Evolutionary conservation across 805 yeast genomes (phyloP), one percentile per base, ranked within the genome.

Genomic region (Pichia nanzhaoensis): DNA sequence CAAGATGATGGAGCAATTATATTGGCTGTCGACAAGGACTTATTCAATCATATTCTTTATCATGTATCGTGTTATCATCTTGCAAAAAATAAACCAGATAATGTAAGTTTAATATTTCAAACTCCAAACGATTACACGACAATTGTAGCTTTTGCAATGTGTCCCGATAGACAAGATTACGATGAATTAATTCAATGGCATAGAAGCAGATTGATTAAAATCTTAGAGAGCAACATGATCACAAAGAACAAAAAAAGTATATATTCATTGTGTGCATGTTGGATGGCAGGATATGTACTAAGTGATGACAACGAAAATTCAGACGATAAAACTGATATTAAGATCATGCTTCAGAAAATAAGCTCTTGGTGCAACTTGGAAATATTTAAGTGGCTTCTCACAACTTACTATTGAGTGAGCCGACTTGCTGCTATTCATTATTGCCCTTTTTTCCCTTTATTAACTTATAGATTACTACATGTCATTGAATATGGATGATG

Each of bases 131-230:
- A 46, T 39, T 39, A 19, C 22, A 31, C 46, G 5, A 21, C 46
- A n/a, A 33, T 42, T 34, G 33, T 46, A 8, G 49, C 49, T n/a
- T 46, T 38, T 35, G 42, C 42, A 31, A 41, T 45, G 45, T 37
- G 37, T 13, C 45, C 41, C 27, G 39, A 45, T 37, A 22, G 18
- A 10, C 37, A 42, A 30, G 37, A 42, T 20, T 42, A 24, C 21
- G 55, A 63, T 27, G 69, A 65, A 45, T 47, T 71, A 20, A 56
- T 51, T 32, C 59, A 61, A 19, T 71, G 75, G 75, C 65, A 61
- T 39, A 36, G 45, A 16, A 56, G 62, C 24, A 58, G 73, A 42
- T 66, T 74, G 0, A 54, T 46, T 28, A 46, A 46, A 21, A 42
- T 46, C 14, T 30, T 46, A 21, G 27, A 46, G 14, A 22, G 36